Evolutionary conservation across 2,329 filamentous ascomycete genomes (phyloP), one percentile per base, ranked within the genome.

Genomic region (Trichoderma koningiopsis): DNA sequence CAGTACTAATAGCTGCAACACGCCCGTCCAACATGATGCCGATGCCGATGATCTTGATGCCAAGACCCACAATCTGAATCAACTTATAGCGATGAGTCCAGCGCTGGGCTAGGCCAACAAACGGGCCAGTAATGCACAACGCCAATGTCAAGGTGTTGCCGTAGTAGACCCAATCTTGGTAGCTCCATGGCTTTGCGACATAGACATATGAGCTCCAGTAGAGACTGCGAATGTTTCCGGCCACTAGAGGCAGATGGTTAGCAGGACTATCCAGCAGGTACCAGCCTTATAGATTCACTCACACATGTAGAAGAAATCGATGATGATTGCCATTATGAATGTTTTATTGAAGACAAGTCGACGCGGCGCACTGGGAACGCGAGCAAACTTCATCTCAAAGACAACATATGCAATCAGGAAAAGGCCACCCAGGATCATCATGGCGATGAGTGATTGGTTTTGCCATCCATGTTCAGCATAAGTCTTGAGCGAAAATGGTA

Each of bases 401-500:
- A 81, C 77, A 8, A 82, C 80, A n/a, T 85, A 81, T 0, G 71
- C 74, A 8, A 81, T 73, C 7, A 88, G 78, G 1, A 81, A 72
- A 14, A 81, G 69, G 29, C 74, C 73, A 22, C 82, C 82, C 10
- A 83, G 72, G 31, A 83, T 76, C 65, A 83, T 73, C 75, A 83
- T 78, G 69, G 76, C 76, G 70, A 84, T 83, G 33, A 85, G 81
- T 31, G 80, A 77, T 16, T 77, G 76, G n/a, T 80, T 80, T 29
- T 72, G 72, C 83, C 83, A 86, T 3, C 74, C 73, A 33, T 81
- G 72, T 2, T 76, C 70, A 64, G 82, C 81, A 55, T 82, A 79
- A 4, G 77, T 78, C 61, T 80, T 80, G 22, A 93, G 82, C 7
- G 83, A 89, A 77, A 93, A 88, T 0, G 91, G 89, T 3, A 93